Percentiles rank a stretch among this genome's conserved stretches.
These are phyloP conservation scores for Diaporthe australafricana DNA, from an alignment of 2,329 filamentous ascomycete genomes.

Conservation along the genomic window DNA sequence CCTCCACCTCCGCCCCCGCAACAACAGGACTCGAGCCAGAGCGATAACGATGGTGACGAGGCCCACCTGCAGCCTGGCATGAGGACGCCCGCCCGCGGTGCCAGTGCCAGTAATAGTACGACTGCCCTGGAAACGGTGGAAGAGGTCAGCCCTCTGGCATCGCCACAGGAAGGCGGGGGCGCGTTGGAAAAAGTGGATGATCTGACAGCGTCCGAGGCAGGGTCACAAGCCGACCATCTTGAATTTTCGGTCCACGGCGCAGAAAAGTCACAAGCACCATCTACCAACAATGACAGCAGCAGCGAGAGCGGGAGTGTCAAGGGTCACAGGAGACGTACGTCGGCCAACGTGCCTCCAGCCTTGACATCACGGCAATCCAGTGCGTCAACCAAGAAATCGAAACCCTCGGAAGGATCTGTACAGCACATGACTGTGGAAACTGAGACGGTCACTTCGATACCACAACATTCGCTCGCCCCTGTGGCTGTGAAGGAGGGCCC, in stretches of 20 bases:
- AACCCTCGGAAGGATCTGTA: slow-evolving; percentile 78
- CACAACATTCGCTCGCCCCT: slow-evolving; percentile 80
- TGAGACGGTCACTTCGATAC: slow-evolving; percentile 92
- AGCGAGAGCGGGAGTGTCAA: slow-evolving; percentile 72
- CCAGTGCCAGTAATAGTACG: slow-evolving; percentile 57
- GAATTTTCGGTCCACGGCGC: slow-evolving; percentile 50
- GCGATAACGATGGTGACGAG: slow-evolving; percentile 67
- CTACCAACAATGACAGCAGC: slow-evolving; percentile 62
- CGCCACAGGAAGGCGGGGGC: slow-evolving; percentile 62
- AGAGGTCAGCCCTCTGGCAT: slow-evolving; percentile 83
- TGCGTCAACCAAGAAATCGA: slow-evolving; percentile 76
- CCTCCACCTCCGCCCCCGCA: slow-evolving; percentile 58
- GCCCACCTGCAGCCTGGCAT: slow-evolving; percentile 61
- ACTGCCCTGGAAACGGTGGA: slow-evolving; percentile 89
- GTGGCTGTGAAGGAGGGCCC: slow-evolving; percentile 73
- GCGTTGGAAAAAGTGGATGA: slow-evolving; percentile 63
- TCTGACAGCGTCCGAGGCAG: slow-evolving; percentile 56
- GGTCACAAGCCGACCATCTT: slow-evolving; percentile 55
- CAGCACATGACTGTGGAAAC: slow-evolving; percentile 98
- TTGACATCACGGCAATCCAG: slow-evolving; percentile 75
- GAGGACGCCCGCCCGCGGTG: slow-evolving; percentile 70
- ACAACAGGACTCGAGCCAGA: slow-evolving; percentile 51
- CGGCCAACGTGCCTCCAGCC: slow-evolving; percentile 59
- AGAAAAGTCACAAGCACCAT: slow-evolving; percentile 18
- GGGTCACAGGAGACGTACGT: slow-evolving; percentile 56